Base-by-base conservation (phyloP, 2,329 filamentous ascomycete species). In the Microdochium paspali region DNA sequence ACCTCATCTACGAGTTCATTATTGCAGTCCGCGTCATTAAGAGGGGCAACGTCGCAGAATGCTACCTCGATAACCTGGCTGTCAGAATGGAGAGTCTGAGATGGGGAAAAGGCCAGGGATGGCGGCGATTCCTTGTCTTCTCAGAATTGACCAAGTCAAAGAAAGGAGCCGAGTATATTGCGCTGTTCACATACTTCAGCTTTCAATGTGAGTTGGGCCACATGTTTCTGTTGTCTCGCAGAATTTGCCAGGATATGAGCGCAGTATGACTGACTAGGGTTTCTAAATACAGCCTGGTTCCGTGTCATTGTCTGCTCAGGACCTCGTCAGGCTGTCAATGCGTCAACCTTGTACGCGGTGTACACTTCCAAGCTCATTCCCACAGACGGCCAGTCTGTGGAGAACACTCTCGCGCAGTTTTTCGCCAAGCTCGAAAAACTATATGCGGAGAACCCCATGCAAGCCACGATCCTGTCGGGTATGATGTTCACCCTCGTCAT, bases 401-500 rank as follows among this genome's bases (percentile, higher is more conserved):
- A 79, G 48, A 79, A 79, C 15, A 76, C 78, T 1, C 68, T 94
- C 25, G 68, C 79, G 18, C 82, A 85, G 51, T 95, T 97, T 67
- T 95, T 93, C 62, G 70, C 83, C 58, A 96, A 96, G 58, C 74
- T 97, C 54, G 76, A 80, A 55, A 69, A 76, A 10, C 76, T 97
- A 28, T 86, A 87, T 25, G 72, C 83, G 15, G 71, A 84, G 28
- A 84, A 94, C 63, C 82, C 80, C 51, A 80, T 84, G 53, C 88
- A 95, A 64, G 87, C 87, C 1, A 69, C 93, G 50, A 86, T 96
- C 55, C 74, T 97, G 46, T 87, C 83, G 32, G 84, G 88, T 65
- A 97, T 97, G 93, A 70, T 90, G 53, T 97, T 95, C 67, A 96
- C 91, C 3, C 65, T 95, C 21, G 63, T 96, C 47, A 80, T 97